Conservation (phyloP, 129 eudicot genomes). For the Arctium minus region DNA sequence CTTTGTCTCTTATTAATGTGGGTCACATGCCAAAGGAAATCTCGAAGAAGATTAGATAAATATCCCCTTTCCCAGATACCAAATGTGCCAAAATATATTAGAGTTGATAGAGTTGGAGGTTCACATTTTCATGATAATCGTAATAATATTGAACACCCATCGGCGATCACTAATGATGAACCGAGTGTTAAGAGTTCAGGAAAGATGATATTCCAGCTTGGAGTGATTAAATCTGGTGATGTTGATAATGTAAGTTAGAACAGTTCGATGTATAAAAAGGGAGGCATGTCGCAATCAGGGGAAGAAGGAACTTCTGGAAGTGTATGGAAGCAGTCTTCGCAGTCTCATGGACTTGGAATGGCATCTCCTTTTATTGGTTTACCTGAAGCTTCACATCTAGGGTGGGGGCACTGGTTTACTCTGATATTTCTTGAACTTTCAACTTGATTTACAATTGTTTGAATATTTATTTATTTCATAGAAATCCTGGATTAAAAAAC, state of each 20-base stretch:
- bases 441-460: too few species aligned
- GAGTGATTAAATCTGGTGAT: slow-evolving; percentile 69
- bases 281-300: slow-evolving; percentile 68
- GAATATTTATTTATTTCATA: not conserved
- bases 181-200: slow-evolving; percentile 53
- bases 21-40: slow-evolving; percentile 61
- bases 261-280: slow-evolving; percentile 69
- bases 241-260: slow-evolving; percentile 70
- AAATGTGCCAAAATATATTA: slow-evolving; percentile 70
- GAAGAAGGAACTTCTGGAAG: slow-evolving; percentile 85
- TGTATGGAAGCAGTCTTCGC: slow-evolving; percentile 52
- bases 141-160: slow-evolving; percentile 44
- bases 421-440: slow-evolving; percentile 7
- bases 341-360: slow-evolving; percentile 43
- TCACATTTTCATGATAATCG: slow-evolving; percentile 35
- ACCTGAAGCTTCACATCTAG: slow-evolving; percentile 92
- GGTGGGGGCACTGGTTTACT: slow-evolving; percentile 99
- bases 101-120: slow-evolving; percentile 67
- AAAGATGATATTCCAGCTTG: slow-evolving; percentile 67
- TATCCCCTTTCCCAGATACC: slow-evolving; percentile 66
- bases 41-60: slow-evolving; percentile 46
- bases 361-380: slow-evolving; percentile 84
- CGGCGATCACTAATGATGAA: slow-evolving; percentile 36
- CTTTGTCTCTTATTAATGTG: slow-evolving; percentile 66
- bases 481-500: not conserved